Evolutionary conservation across 345 rosid genomes (phyloP).

Genomic region (Ceriops zippeliana): DNA sequence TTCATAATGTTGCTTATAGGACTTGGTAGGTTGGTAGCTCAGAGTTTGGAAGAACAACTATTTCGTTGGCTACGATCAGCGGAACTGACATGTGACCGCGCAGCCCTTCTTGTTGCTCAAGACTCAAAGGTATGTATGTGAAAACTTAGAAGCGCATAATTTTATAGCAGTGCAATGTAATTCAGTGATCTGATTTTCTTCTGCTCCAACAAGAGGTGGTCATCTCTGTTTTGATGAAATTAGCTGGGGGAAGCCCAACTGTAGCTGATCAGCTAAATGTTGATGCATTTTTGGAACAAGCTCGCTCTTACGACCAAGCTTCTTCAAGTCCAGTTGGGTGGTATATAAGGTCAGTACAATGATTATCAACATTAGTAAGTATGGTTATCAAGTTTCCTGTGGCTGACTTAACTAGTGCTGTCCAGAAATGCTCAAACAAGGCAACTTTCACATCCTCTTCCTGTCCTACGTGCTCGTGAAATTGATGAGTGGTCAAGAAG

Average conservation of each 20-base stretch:
- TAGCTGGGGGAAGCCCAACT: constrained; percentile 95
- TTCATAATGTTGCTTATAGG: constrained; percentile 37
- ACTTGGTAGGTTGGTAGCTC: constrained; percentile 80
- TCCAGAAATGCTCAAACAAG: constrained; percentile 94
- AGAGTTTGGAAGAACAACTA: constrained; percentile 76
- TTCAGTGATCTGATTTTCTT: constrained; percentile 24
- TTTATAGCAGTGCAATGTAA: not conserved
- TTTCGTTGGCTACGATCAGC: constrained; percentile 93
- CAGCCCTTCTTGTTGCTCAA: constrained; percentile 95
- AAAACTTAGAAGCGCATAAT: not conserved
- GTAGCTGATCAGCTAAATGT: constrained; percentile 89
- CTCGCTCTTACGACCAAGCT: constrained; percentile 90
- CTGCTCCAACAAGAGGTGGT: constrained; percentile 82
- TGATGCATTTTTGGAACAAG: constrained; percentile 96
- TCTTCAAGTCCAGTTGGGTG: constrained; percentile 85
- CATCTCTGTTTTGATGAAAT: constrained; percentile 88
- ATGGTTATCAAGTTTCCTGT: constrained; percentile 9
- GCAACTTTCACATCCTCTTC: constrained; percentile 89
- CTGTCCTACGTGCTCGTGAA: constrained; percentile 98
- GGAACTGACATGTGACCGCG: constrained; percentile 95
- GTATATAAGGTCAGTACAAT: constrained; percentile 71
- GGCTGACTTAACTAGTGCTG: constrained; percentile 18
- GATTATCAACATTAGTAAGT: not conserved
- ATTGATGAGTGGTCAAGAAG: constrained; percentile 94
- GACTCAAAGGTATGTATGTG: constrained; percentile 67